Base-by-base conservation (phyloP, 768 basidiomycete species). In the Podaxis pistillaris region DNA sequence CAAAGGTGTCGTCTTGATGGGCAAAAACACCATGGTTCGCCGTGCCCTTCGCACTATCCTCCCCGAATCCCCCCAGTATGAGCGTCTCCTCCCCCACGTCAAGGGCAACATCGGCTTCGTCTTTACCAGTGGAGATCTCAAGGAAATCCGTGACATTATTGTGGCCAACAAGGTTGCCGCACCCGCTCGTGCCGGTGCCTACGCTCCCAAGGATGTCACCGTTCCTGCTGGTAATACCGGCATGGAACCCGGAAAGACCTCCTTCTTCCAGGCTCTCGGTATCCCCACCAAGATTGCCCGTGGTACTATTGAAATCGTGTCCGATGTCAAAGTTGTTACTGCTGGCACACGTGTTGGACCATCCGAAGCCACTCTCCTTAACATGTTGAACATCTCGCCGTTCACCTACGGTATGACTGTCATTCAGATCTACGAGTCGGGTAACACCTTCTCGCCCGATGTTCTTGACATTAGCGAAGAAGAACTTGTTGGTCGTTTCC, bases 11-110 rank as follows among this genome's bases (percentile, higher is more conserved):
- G 95, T 99, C 68, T 79, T 99, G 71, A 99, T 99, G 97, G 97
- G 97, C 75, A 99, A 99, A 83, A 99, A 99, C 89, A 99, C 97
- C 75, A 98, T 98, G 96, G 96, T 99, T 71, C 93, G 97, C 81
- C 94, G 97, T 71, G 97, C 95, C 64, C 86, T 99, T 66, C 94
- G 97, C 67, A 83, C 89, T 71, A 87, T 98, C 79, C 87, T 98
- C 73, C 64, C 84, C 68, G 97, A 98, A 70, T 83, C 80, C 83
- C 97, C 96, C 58, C 90, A 95, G 74, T 96, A 90, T 82, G 97
- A 99, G 83, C 91, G 87, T 72, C 91, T 99, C 78, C 90, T 99
- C 64, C 96, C 95, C 67, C 86, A 92, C 83, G 83, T 99, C 80
- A 93, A 82, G 77, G 97, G 96, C 69, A 99, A 99, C 87, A 92